These are phyloP conservation scores for Strobilomyces echinocephalus DNA, from an alignment of 768 basidiomycete species.

Conservation along the genomic window DNA sequence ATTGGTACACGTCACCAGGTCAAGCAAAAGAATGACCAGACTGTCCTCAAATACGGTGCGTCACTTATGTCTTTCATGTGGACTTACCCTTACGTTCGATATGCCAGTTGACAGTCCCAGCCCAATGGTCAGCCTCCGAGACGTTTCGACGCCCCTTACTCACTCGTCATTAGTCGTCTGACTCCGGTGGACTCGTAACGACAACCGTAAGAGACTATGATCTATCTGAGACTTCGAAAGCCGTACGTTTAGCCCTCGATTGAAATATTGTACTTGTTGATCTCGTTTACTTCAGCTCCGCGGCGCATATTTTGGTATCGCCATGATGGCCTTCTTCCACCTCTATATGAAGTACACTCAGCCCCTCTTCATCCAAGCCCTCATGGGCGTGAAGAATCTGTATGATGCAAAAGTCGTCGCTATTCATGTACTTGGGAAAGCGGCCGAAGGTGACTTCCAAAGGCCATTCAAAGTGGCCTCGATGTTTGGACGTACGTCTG, in stretches of 20 bases:
- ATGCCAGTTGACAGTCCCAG: slow-evolving; percentile 64
- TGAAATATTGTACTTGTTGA: not conserved
- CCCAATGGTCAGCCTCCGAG: slow-evolving; percentile 57
- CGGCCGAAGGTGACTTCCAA: slow-evolving; percentile 81
- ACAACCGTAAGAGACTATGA: slow-evolving; percentile 95
- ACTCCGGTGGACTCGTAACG: slow-evolving; percentile 72
- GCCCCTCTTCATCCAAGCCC: slow-evolving; percentile 89
- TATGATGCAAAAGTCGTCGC: slow-evolving; percentile 83
- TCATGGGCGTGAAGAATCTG: slow-evolving; percentile 91
- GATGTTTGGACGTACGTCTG: slow-evolving; percentile 62
- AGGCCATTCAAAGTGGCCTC: slow-evolving; percentile 81
- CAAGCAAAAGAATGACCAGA: slow-evolving; percentile 92
- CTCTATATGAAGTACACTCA: slow-evolving; percentile 93
- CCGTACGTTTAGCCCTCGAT: slow-evolving; percentile 44
- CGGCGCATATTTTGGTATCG: slow-evolving; percentile 65
- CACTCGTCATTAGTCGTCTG: slow-evolving; percentile 42
- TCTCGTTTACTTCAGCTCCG: slow-evolving; percentile 42
- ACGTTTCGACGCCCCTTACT: not conserved
- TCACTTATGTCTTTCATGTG: slow-evolving; percentile 12
- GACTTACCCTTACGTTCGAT: slow-evolving; percentile 1
- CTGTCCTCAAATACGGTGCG: slow-evolving; percentile 91
- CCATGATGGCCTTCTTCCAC: slow-evolving; percentile 92
- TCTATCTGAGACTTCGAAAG: slow-evolving; percentile 79
- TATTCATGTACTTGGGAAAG: slow-evolving; percentile 76
- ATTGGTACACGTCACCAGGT: slow-evolving; percentile 47